A percentile compares a stretch with the other conserved stretches of the same genome.
Conservation (phyloP, 106 monocot species). For the Acanthochlamys bracteata region DNA sequence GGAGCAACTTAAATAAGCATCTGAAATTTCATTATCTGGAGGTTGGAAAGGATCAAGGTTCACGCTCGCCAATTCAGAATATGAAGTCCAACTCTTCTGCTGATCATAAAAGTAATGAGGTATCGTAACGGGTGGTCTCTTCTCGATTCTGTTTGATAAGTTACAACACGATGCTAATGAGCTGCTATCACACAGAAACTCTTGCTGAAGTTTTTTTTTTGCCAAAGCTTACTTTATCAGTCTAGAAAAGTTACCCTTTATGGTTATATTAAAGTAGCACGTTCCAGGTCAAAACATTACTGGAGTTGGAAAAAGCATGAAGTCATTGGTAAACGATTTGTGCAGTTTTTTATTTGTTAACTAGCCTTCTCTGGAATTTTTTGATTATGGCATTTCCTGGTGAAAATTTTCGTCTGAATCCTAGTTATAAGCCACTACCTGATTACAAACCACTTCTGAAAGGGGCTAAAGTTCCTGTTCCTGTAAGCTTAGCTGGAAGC, state of each 20-base stretch:
- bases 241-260: neutral
- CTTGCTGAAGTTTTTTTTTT: neutral
- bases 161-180: neutral
- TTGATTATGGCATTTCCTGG: conserved; percentile 32
- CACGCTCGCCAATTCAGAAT: conserved; percentile 25
- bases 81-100: conserved; percentile 25
- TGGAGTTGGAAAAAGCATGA: conserved; percentile 75
- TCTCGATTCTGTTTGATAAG: neutral
- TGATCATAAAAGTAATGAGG: conserved; percentile 28
- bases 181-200: neutral
- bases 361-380: neutral
- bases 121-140: conserved; percentile 15
- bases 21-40: conserved; percentile 58
- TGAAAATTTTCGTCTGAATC: conserved; percentile 79
- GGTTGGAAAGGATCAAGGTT: conserved; percentile 35
- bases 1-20: conserved; percentile 76
- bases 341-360: neutral
- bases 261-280: neutral
- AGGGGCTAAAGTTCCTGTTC: conserved; percentile 75
- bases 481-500: conserved; percentile 41
- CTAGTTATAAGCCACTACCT: conserved; percentile 66
- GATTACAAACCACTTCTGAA: conserved; percentile 95
- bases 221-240: neutral
- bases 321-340: conserved; percentile 53
- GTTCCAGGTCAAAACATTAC: conserved; percentile 32